These are phyloP conservation scores for Penicillium aurantiogriseum DNA, from an alignment of 2,329 filamentous ascomycete species.

Conservation along the genomic window DNA sequence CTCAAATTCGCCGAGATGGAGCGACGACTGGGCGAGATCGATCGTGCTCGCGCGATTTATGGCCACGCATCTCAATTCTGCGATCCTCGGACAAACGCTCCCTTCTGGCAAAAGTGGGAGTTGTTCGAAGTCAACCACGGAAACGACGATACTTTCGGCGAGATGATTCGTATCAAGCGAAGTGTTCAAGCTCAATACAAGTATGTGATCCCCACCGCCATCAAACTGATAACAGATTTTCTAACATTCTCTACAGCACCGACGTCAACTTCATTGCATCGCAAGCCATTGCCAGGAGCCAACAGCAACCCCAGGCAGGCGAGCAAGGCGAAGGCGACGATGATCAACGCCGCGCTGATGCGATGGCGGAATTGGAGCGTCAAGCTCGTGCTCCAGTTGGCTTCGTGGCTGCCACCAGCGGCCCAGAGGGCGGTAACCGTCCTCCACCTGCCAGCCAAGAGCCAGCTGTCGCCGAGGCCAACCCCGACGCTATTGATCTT, in stretches of 20 bases:
- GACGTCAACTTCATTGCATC: conserved; percentile 98
- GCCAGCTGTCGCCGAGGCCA: conserved; percentile 52
- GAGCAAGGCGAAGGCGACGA: conserved; percentile 40
- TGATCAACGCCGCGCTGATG: conserved; percentile 61
- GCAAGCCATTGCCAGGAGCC: conserved; percentile 81
- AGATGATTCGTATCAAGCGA: conserved; percentile 96
- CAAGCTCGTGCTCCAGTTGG: conserved; percentile 85
- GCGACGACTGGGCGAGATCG: conserved; percentile 84
- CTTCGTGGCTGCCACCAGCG: conserved; percentile 84
- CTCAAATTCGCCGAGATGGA: conserved; percentile 99
- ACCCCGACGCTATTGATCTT: conserved; percentile 85
- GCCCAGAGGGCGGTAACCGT: conserved; percentile 62
- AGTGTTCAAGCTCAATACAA: conserved; percentile 98
- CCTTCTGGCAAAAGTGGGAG: conserved; percentile 97
- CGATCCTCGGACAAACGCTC: conserved; percentile 83
- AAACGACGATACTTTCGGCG: conserved; percentile 98
- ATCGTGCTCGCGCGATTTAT: conserved; percentile 91
- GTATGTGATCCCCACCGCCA: conserved; percentile 43
- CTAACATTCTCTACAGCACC: conserved; percentile 57
- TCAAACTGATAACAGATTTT: conserved; percentile 4
- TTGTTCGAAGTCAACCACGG: conserved; percentile 95
- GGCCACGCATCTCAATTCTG: conserved; percentile 96
- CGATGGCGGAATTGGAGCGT: conserved; percentile 84
- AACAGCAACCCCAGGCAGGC: conserved; percentile 52
- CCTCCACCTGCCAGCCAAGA: conserved; percentile 36